A percentile compares a stretch with the other conserved stretches of the same genome.
Conservation (phyloP, 345 rosid species). For the Boechera stricta region DNA sequence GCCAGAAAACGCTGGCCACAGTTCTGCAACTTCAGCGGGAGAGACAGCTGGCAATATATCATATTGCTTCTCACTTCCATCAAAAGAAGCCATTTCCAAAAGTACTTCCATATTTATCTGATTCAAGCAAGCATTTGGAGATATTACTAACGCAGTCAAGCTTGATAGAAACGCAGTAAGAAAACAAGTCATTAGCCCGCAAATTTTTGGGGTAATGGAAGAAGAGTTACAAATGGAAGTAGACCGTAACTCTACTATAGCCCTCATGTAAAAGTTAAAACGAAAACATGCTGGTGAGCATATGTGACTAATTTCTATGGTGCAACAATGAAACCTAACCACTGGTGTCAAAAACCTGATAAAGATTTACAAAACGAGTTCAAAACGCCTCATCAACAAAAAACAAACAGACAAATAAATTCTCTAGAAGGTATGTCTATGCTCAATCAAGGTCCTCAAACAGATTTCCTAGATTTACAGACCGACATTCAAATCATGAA, state of each 20-base stretch:
- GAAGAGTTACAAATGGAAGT: slow-evolving; percentile 18
- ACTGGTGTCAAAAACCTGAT: background rate
- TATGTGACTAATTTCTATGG: background rate
- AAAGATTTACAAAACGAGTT: slow-evolving; percentile 9
- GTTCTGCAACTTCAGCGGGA: slow-evolving; percentile 58
- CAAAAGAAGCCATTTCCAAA: slow-evolving; percentile 77
- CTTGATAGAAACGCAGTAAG: slow-evolving; percentile 23
- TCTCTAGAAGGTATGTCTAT: slow-evolving; percentile 7
- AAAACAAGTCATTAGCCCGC: slow-evolving; percentile 3
- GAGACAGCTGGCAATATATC: slow-evolving; percentile 52
- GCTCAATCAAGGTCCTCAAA: slow-evolving; percentile 17
- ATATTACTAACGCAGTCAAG: slow-evolving; percentile 17
- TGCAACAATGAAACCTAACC: slow-evolving; percentile 15
- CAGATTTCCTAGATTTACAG: slow-evolving; percentile 6
- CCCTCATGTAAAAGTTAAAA: slow-evolving; percentile 1
- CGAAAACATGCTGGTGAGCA: background rate
- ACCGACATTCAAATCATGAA: slow-evolving; percentile 3
- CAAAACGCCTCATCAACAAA: background rate
- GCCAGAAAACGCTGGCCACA: slow-evolving; percentile 57
- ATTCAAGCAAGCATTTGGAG: slow-evolving; percentile 38
- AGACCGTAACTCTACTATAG: slow-evolving; percentile 11
- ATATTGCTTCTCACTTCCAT: slow-evolving; percentile 61
- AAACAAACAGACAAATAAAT: background rate
- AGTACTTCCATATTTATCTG: slow-evolving; percentile 65
- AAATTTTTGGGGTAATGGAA: background rate